Conservation (phyloP, 2,329 filamentous ascomycete species). For the Paramyrothecium sp. region DNA sequence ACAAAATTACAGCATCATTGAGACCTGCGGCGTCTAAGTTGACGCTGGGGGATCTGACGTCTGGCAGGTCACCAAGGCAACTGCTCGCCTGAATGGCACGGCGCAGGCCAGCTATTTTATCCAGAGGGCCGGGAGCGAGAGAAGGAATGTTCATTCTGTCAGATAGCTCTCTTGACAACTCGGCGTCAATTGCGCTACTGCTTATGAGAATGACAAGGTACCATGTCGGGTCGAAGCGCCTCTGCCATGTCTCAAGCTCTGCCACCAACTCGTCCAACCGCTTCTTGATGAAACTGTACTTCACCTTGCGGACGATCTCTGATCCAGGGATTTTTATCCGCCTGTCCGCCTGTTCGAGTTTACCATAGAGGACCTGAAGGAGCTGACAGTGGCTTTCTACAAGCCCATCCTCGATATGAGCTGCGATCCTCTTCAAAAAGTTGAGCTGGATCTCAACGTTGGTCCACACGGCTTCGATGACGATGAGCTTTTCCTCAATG, state of each 20-base stretch:
- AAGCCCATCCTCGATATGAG: constrained; percentile 3
- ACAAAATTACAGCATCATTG: background rate
- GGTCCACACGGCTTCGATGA: constrained; percentile 4
- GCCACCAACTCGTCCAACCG: constrained; percentile 13
- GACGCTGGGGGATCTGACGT: background rate
- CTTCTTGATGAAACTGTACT: constrained; percentile 11
- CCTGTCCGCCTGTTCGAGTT: background rate
- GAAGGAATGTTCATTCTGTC: background rate
- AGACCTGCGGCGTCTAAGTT: background rate
- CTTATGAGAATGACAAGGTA: constrained; percentile 18
- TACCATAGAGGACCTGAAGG: constrained; percentile 6
- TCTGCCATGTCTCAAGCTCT: constrained; percentile 20
- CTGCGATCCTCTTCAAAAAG: constrained; percentile 4
- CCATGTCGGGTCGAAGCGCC: constrained; percentile 16
- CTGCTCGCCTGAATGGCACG: background rate
- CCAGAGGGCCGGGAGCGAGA: background rate
- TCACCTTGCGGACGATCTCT: constrained; percentile 5
- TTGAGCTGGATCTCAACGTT: constrained; percentile 5
- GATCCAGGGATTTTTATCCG: background rate
- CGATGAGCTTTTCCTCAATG: constrained; percentile 3
- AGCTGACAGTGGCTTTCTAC: constrained; percentile 7
- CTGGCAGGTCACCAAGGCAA: background rate
- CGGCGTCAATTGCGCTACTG: constrained; percentile 12
- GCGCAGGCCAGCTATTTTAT: background rate
- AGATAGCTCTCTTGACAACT: constrained; percentile 3